Evolutionary conservation across 495 filamentous ascomycete genomes (phyloP).

Genomic region (Aspergillus conjunctus): DNA sequence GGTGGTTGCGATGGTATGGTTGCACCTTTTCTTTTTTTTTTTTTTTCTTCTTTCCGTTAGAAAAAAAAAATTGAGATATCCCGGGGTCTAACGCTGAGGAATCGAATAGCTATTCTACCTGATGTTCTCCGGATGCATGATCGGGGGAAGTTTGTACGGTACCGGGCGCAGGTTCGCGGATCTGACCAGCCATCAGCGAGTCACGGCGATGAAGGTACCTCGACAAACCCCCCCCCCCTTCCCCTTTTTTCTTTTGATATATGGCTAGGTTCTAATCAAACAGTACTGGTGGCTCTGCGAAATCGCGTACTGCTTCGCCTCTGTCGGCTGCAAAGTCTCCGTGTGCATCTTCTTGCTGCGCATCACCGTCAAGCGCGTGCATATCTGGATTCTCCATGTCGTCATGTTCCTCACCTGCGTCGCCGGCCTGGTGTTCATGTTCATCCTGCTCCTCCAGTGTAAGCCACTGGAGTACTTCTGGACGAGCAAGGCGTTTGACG

Average conservation of each 20-base stretch:
- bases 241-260: not conserved
- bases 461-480: conserved; percentile 46
- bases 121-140: conserved; percentile 45
- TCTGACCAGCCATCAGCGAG: conserved; percentile 30
- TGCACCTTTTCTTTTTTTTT: not conserved
- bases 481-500: conserved; percentile 33
- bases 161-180: conserved; percentile 36
- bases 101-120: conserved; percentile 15
- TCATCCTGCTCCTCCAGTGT: conserved; percentile 49
- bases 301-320: conserved; percentile 46
- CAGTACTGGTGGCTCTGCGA: conserved; percentile 49
- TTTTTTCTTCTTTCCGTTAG: not conserved
- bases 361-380: conserved; percentile 39
- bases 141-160: conserved; percentile 41
- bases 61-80: not conserved
- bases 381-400: conserved; percentile 41
- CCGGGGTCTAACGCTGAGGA: not conserved
- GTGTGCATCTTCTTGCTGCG: conserved; percentile 51
- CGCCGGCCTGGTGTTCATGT: conserved; percentile 41
- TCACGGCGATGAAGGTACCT: conserved; percentile 43
- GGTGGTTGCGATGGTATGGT: conserved; percentile 39
- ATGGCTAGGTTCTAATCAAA: conserved; percentile 1
- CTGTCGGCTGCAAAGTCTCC: conserved; percentile 46
- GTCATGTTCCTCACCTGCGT: conserved; percentile 42
- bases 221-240: not conserved